Percentiles rank a stretch among this genome's conserved stretches.
phyloP scores from a whole-genome alignment of 2,329 filamentous ascomycete genomes.

The Ascochyta koolunga region DNA sequence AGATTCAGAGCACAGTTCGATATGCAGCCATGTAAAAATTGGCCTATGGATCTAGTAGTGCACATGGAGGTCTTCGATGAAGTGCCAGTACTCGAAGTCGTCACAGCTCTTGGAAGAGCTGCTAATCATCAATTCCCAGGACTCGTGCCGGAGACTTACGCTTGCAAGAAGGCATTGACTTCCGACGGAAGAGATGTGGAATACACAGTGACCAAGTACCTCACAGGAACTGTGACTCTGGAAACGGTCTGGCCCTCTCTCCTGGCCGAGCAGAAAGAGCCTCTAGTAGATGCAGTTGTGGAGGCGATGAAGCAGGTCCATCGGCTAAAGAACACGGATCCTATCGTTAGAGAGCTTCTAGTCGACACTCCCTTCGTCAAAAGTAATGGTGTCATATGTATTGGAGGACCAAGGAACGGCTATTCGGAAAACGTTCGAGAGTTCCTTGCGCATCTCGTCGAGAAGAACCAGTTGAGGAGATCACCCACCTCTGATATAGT shows the following conservation, averaged over 20 bases:
- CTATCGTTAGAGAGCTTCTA: conserved; percentile 5
- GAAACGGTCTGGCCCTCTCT: conserved; percentile 9
- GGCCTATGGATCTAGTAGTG: conserved; percentile 11
- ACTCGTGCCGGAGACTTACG: conserved; percentile 8
- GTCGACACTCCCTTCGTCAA: conserved; percentile 7
- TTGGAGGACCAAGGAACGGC: conserved; percentile 5
- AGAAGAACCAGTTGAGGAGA: conserved; percentile 6
- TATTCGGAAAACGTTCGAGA: conserved; percentile 9
- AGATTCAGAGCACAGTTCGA: conserved; percentile 13
- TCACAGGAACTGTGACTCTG: conserved; percentile 10
- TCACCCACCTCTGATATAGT: conserved; percentile 11
- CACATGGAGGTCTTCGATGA: conserved; percentile 6
- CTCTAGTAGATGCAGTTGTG: conserved; percentile 7
- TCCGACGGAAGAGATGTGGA: conserved; percentile 12
- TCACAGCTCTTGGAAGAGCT: conserved; percentile 8
- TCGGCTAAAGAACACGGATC: conserved; percentile 2
- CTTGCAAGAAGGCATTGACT: conserved; percentile 3
- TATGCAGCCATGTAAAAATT: conserved; percentile 4
- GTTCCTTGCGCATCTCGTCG: conserved; percentile 9
- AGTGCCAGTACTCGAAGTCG: conserved; percentile 5
- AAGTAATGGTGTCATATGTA: conserved; percentile 3
- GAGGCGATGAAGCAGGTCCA: conserved; percentile 8
- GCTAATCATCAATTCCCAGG: conserved; percentile 14
- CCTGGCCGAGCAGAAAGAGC: conserved; percentile 1
- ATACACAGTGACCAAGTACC: conserved; percentile 4